Conservation (phyloP, 129 eudicot species). For the Pittosporum tobira region DNA sequence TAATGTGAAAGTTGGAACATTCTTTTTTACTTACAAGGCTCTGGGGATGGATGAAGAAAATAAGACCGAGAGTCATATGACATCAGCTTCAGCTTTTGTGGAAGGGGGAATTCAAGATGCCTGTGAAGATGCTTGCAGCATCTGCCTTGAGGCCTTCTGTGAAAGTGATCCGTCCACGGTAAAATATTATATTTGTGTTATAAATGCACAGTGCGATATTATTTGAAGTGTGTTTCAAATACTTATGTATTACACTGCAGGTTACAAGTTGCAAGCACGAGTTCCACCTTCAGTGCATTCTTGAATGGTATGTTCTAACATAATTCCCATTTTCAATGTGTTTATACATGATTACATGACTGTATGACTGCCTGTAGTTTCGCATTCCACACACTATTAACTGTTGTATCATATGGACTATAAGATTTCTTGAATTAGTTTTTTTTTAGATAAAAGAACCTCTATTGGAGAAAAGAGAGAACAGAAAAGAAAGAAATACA, state of each 20-base stretch:
- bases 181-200: not conserved
- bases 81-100: conserved; percentile 84
- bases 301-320: conserved; percentile 55
- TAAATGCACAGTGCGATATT: not conserved
- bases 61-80: conserved; percentile 37
- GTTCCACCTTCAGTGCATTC: conserved; percentile 85
- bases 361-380: not conserved
- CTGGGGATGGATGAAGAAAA: conserved; percentile 42
- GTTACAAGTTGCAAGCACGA: conserved; percentile 79
- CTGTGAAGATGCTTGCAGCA: conserved; percentile 88
- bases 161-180: conserved; percentile 79
- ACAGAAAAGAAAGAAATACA: too few species aligned
- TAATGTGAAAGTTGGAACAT: not conserved
- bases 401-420: too few species aligned
- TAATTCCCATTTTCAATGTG: not conserved
- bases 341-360: too few species aligned
- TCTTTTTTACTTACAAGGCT: conserved; percentile 9
- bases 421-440: not conserved
- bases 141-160: conserved; percentile 68
- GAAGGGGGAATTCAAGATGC: conserved; percentile 87
- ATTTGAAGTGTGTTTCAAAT: not conserved
- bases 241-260: conserved; percentile 17
- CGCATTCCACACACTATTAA: not conserved
- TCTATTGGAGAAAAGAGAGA: too few species aligned
- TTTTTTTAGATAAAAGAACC: too few species aligned